Percentiles rank a stretch among this genome's conserved stretches.
These are phyloP conservation scores for Narthecium ossifragum DNA, from an alignment of 106 monocot genomes.

Conservation along the genomic window DNA sequence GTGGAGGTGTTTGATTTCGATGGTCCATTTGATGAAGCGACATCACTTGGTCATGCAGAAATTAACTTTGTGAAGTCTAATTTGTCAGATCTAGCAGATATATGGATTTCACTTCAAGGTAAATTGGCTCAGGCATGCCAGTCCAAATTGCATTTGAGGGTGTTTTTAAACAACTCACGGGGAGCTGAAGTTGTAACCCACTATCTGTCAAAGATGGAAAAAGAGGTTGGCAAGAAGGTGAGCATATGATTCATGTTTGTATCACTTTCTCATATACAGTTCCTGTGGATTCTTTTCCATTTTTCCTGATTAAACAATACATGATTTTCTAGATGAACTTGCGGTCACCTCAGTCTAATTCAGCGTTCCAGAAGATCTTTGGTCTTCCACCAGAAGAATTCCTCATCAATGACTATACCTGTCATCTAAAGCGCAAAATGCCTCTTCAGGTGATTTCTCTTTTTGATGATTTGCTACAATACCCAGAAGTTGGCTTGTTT, in stretches of 20 bases:
- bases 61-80: conserved; percentile 78
- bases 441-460: conserved; percentile 61
- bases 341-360: conserved; percentile 76
- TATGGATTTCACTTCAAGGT: conserved; percentile 78
- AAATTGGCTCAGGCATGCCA: conserved; percentile 62
- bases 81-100: conserved; percentile 67
- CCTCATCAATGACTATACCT: conserved; percentile 86
- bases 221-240: conserved; percentile 89
- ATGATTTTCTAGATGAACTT: conserved; percentile 55
- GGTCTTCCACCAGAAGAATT: conserved; percentile 75
- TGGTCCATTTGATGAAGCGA: conserved; percentile 65
- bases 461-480: no score
- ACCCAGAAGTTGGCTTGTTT: no score
- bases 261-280: neutral
- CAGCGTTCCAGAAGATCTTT: conserved; percentile 79
- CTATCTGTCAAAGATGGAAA: conserved; percentile 70
- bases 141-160: conserved; percentile 65
- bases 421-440: conserved; percentile 91
- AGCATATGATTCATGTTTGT: neutral
- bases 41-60: conserved; percentile 64
- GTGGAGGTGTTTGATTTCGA: conserved; percentile 69
- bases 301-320: neutral
- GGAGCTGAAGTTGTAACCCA: conserved; percentile 60
- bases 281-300: neutral
- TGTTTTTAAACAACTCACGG: conserved; percentile 67